Evolutionary conservation across 495 filamentous ascomycete species (phyloP), one percentile per base, ranked within the genome.

Genomic region (Aspergillus panamensis): DNA sequence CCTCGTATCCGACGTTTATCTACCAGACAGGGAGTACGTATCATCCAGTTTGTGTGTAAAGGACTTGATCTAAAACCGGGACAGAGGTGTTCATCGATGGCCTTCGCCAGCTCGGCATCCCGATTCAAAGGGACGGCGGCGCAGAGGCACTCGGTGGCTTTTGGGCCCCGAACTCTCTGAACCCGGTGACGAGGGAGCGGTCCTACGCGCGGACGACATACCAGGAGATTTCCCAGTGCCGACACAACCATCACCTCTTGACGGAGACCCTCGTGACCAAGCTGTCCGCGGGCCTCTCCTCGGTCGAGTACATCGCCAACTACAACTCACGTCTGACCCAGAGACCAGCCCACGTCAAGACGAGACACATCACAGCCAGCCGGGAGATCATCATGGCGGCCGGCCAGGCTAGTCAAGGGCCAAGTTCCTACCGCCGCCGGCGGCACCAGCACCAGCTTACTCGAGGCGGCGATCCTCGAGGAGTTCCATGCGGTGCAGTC

Each of bases 311-410:
- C 33, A 53, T 53, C 19, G 3, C 51, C 1, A 29, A 29, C 1
- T 53, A 53, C 37, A 53, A 53, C 37, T 3, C 51, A 9, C 14
- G 17, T 9, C 25, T 43, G 4, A 53, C 7, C 13, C 1, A 8
- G 12, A 53, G 6, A 8, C 37, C 51, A 9, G 2, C 20, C 9
- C 61, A 69, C n/a, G 64, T 62, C 0, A 31, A 66, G 60, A 62
- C 77, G 2, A 17, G 59, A 1, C 71, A 60, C 3, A 58, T 85
- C 25, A 71, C 61, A 55, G 83, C 80, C 2, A 64, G 66, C 7
- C 79, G 72, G 44, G 78, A 84, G 37, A 74, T 87, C 1, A 73
- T 88, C 29, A 59, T 85, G 0, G 80, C 79, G 7, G 78, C 78
- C 16, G 85, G 85, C 5, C n/a, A n/a, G n/a, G n/a, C n/a, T n/a